These are phyloP conservation scores for Leptographium galeiforme DNA, from an alignment of 2,329 filamentous ascomycete genomes.

Conservation along the genomic window DNA sequence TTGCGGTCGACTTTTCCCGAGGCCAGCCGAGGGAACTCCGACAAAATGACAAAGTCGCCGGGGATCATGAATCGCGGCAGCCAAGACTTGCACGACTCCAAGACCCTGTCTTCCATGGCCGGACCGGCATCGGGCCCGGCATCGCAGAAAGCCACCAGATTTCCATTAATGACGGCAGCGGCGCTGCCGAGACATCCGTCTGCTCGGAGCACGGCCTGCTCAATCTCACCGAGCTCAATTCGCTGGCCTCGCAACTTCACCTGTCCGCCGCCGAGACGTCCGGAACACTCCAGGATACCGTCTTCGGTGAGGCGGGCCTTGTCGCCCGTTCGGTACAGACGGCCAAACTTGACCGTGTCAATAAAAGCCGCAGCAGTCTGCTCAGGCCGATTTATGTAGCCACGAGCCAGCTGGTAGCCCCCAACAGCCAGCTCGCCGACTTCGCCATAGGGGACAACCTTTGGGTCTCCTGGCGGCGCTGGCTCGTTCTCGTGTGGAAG, in stretches of 20 bases:
- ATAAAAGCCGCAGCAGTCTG: conserved; percentile 64
- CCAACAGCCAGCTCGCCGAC: conserved; percentile 72
- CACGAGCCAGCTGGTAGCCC: conserved; percentile 64
- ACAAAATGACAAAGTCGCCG: conserved; percentile 50
- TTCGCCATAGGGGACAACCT: conserved; percentile 49
- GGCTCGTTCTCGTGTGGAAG: conserved; percentile 21
- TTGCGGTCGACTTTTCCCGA: conserved; percentile 76
- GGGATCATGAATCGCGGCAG: conserved; percentile 77
- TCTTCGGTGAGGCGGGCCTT: conserved; percentile 55
- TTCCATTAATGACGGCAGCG: conserved; percentile 52
- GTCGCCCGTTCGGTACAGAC: conserved; percentile 75
- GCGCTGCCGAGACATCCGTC: conserved; percentile 50
- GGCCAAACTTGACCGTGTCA: conserved; percentile 44
- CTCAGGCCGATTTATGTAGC: conserved; percentile 69
- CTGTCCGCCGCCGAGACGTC: conserved; percentile 66
- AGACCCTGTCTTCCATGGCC: conserved; percentile 29
- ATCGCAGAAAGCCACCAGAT: conserved; percentile 63
- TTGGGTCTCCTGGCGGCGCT: neutral
- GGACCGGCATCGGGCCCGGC: conserved; percentile 11
- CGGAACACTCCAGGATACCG: conserved; percentile 69
- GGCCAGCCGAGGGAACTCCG: conserved; percentile 57
- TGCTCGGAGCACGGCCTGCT: conserved; percentile 52
- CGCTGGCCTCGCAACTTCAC: conserved; percentile 78
- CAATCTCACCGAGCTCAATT: conserved; percentile 67
- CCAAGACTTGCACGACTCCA: conserved; percentile 55